Base-by-base conservation (phyloP, 352 stramenopile species). In the Pythium plurisporium region DNA sequence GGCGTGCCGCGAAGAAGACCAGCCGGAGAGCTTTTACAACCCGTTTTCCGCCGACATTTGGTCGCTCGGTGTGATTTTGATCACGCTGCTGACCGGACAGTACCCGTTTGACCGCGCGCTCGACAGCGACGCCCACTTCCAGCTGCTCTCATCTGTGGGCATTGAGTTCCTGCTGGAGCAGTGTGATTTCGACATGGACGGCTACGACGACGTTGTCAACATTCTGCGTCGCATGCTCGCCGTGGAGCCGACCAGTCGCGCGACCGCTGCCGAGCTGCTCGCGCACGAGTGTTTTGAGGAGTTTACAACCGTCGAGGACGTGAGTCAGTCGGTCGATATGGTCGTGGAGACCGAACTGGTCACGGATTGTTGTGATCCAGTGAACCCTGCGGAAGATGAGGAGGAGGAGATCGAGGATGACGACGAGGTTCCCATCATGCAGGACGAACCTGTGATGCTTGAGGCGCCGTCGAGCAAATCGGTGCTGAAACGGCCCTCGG, bases 41-140 rank as follows among this genome's bases (percentile, higher is more conserved):
- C 77, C 82, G 5, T 76, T 76, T 60, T 55, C 55, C 34, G 78
- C 77, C 4, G 84, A 94, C 52, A 70, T 91, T 9, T 94, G 84
- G 84, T 86, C 84, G 19, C 75, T 94, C 12, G 84, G 84, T 12
- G 81, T 94, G 54, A 89, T 94, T 60, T 62, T 94, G 17, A 78
- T 90, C 62, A 72, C 81, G 31, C 84, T 94, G 57, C 43, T 92
- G 31, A 78, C 75, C 0, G 79, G 74, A 0, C 67, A 73, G 33
- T 89, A 89, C 62, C 82, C 82, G 27, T 89, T 89, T 59, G 56
- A 64, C 9, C 73, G 87, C 31, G 69, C 82, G 3, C 55, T 78
- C 20, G 76, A 75, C 2, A 65, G 56, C 10, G 79, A 91, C 52
- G 65, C 75, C 37, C 72, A 82, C 37, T 90, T 86, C 44, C 47